These are phyloP conservation scores for Syzygium grande DNA, from an alignment of 345 rosid genomes.

Conservation along the genomic window DNA sequence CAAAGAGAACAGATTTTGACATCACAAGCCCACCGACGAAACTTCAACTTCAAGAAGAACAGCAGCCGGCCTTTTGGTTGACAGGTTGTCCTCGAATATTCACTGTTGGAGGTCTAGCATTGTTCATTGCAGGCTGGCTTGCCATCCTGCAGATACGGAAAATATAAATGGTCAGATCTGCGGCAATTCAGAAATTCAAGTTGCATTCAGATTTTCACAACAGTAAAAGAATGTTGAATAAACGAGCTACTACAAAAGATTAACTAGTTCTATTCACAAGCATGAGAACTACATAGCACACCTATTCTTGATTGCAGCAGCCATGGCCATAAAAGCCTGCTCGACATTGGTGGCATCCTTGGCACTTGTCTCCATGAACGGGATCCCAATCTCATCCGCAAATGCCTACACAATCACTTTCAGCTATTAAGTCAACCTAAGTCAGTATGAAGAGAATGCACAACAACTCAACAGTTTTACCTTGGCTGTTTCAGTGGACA, in stretches of 20 bases:
- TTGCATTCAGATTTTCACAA: not conserved
- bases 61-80: slow-evolving; percentile 88
- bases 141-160: slow-evolving; percentile 63
- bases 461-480: slow-evolving; percentile 13
- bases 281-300: not conserved
- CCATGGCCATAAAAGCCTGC: slow-evolving; percentile 82
- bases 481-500: slow-evolving; percentile 60
- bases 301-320: slow-evolving; percentile 63
- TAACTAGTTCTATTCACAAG: not conserved
- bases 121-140: slow-evolving; percentile 72
- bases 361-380: slow-evolving; percentile 77
- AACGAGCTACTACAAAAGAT: not conserved
- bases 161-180: not conserved
- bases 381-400: slow-evolving; percentile 73
- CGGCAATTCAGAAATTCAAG: not conserved
- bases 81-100: slow-evolving; percentile 94
- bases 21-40: not conserved
- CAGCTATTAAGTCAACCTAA: not conserved
- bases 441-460: not conserved
- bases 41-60: slow-evolving; percentile 51
- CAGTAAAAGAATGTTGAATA: not conserved
- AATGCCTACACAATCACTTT: slow-evolving; percentile 30
- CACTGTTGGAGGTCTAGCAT: slow-evolving; percentile 82
- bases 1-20: slow-evolving; percentile 9
- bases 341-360: slow-evolving; percentile 63